Evolutionary conservation across 306 rosid species (phyloP), one percentile per base, ranked within the genome.

Genomic region (Begonia fuchsioides): DNA sequence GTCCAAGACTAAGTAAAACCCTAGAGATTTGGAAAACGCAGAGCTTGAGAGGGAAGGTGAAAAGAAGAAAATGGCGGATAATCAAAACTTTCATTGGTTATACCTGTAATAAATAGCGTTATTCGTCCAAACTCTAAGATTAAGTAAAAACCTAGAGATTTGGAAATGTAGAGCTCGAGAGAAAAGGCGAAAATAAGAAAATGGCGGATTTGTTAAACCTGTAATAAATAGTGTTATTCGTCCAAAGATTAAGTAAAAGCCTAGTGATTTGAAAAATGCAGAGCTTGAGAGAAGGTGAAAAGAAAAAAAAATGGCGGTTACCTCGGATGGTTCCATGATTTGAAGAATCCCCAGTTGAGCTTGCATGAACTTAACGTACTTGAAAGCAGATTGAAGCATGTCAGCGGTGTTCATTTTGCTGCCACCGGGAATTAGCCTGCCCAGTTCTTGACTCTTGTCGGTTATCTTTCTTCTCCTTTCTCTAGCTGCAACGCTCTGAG

Each of bases 351-450:
- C 51, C 15, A 76, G 65, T 72, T 90, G 97, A 2, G 81, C 72
- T 68, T 81, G 81, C 74, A 90, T 68, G 74, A 38, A 84, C 64
- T 79, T 74, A 10, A 90, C 82, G 53, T 84, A 90, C 26, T 70
- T 90, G 26, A 58, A 62, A 51, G 95, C 94, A 50, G 94, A 65
- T 38, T 63, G 66, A 14, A 90, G 48, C 97, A 90, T 90, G 58
- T 84, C 93, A 38, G 95, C 97, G 12, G 97, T 78, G 62, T 82
- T 90, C 95, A 90, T 76, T 68, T 77, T 84, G 17, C 43, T 58
- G 3, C 87, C 95, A 11, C 93, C 83, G 0, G 97, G 92, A 10
- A 84, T 66, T 58, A 81, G 58, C 64, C 66, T 86, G 10, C 92
- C 93, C 6, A 90, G 82, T 69, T 84, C 94, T 43, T 63, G 79